These are phyloP conservation scores for Fonsecaea pedrosoi DNA, from an alignment of 2,329 filamentous ascomycete genomes.

Conservation along the genomic window DNA sequence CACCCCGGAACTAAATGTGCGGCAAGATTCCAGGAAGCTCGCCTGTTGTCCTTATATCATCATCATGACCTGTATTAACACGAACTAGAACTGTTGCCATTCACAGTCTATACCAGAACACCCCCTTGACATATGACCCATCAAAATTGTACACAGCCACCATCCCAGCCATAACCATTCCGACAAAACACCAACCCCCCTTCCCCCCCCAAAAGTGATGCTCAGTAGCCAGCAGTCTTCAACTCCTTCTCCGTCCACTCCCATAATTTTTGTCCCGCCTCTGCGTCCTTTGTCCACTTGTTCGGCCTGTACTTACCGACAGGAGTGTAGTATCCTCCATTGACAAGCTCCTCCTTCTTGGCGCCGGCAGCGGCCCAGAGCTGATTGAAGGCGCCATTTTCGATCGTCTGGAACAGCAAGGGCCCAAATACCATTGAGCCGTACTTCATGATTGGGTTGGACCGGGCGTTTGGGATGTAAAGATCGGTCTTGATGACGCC, in stretches of 20 bases:
- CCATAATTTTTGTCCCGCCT: slow-evolving; percentile 44
- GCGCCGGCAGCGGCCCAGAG: slow-evolving; percentile 50
- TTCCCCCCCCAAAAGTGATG: background rate
- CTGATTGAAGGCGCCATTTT: slow-evolving; percentile 50
- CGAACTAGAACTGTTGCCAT: background rate
- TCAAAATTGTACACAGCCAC: background rate
- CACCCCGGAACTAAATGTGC: too few relatives aligned
- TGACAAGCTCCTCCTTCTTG: slow-evolving; percentile 46
- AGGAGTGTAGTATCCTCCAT: slow-evolving; percentile 54
- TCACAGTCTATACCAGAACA: background rate
- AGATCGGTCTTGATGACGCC: slow-evolving; percentile 54
- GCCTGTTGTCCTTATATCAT: background rate
- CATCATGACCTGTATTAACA: background rate
- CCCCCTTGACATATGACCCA: background rate
- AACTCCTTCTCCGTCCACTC: slow-evolving; percentile 47
- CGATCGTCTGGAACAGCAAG: slow-evolving; percentile 44
- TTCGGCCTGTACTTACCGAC: slow-evolving; percentile 43
- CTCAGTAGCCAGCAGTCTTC: slow-evolving; percentile 36
- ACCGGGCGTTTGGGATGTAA: slow-evolving; percentile 45
- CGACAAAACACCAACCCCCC: background rate
- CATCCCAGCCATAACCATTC: background rate
- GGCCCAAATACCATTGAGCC: slow-evolving; percentile 36
- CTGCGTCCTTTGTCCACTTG: slow-evolving; percentile 40
- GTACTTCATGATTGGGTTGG: slow-evolving; percentile 40
- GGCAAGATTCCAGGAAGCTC: background rate